phyloP scores from a whole-genome alignment of 768 basidiomycete species.

The Dioszegia hungarica region DNA sequence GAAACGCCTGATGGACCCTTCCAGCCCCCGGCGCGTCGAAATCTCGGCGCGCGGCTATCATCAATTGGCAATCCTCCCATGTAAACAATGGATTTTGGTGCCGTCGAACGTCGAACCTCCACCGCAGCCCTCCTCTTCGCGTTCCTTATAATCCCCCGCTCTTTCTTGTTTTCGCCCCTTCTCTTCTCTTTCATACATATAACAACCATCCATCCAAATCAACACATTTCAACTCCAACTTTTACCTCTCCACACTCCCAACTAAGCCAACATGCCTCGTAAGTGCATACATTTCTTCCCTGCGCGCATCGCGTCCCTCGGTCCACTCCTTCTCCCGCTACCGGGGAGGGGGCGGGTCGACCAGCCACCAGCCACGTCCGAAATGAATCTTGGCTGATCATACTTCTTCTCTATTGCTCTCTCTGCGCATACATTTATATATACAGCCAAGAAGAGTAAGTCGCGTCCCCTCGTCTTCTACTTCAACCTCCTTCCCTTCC shows the following conservation, averaged over 20 bases:
- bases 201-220: constrained; percentile 4
- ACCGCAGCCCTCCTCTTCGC: too few species aligned
- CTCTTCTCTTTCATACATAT: constrained; percentile 9
- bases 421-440: neutral
- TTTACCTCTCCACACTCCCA: constrained; percentile 4
- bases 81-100: too few species aligned
- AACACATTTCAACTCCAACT: constrained; percentile 4
- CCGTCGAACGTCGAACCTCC: too few species aligned
- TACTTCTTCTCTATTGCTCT: constrained; percentile 9
- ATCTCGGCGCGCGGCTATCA: too few species aligned
- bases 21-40: too few species aligned
- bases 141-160: neutral
- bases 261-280: constrained; percentile 37
- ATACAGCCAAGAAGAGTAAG: constrained; percentile 43
- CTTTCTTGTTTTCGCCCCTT: neutral
- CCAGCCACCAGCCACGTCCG: too few species aligned
- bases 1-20: too few species aligned
- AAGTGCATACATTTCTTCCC: constrained; percentile 24
- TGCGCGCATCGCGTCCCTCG: neutral
- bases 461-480: constrained; percentile 1
- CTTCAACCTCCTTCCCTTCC: neutral
- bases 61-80: too few species aligned
- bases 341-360: neutral
- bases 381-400: constrained; percentile 10
- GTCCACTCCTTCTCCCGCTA: neutral